Base-by-base conservation (phyloP, 2,329 filamentous ascomycete genomes). In the Amphichorda felina region DNA sequence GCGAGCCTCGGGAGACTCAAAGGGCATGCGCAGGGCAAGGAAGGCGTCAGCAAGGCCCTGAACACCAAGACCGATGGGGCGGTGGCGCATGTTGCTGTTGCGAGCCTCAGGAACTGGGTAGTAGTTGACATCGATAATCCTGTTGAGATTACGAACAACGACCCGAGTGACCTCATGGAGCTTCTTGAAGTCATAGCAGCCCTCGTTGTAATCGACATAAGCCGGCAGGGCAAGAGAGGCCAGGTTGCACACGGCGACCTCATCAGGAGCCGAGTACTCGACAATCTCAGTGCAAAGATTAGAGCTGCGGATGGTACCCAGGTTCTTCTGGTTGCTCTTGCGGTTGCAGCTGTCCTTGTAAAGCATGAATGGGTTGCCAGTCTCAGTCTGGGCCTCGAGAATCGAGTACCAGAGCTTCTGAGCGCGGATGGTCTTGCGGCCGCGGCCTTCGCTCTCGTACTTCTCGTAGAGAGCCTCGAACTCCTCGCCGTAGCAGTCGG, bases 251-350 rank as follows among this genome's bases (percentile, higher is more conserved):
- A 96, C 91, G 48, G 91, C 91, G 34, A 98, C 91, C 73, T 98
- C 91, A 61, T 98, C 91, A 25, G 91, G 89, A 25, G 91, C 86
- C 45, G 72, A 93, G 70, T 95, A 98, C 68, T 98, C 91, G 45
- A 98, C 75, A 50, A 98, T 98, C 64, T 98, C 91, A 34, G 89
- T 96, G 78, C 91, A 98, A 33, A 98, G 72, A 63, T 98, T 98
- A 54, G 91, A 98, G 72, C 86, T 95, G 61, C 87, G 87, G 51
- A 98, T 98, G 43, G 88, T 95, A 46, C 91, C 91, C 22, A 98
- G 73, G 65, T 98, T 98, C 81, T 98, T 96, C 70, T 98, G 91
- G 75, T 98, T 98, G 72, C 88, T 95, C 82, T 98, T 98, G 60
- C 79, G 79, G 76, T 98, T 98, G 77, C 83, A 89, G 53, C 80